Conservation (phyloP, 192 early-diverging fungal species). For the Lobosporangium transversale region DNA sequence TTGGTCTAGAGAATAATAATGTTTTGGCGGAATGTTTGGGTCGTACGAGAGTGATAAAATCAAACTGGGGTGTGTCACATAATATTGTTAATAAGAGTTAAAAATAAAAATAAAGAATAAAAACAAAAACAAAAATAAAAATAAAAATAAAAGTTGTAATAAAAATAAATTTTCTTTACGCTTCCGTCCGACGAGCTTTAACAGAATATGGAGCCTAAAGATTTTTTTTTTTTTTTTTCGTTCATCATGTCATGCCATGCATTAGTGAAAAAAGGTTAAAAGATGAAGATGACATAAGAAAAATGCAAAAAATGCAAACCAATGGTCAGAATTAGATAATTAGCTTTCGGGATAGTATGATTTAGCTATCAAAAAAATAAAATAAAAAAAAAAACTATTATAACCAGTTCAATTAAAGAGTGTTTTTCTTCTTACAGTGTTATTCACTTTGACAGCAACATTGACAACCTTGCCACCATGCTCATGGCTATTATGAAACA, state of each 20-base stretch:
- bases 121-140: background rate
- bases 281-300: background rate
- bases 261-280: no score
- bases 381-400: background rate
- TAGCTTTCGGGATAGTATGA: no score
- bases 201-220: conserved; percentile 1
- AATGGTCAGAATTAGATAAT: no score
- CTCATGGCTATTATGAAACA: conserved; percentile 30
- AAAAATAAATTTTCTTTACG: conserved; percentile 19
- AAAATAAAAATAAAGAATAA: conserved; percentile 2
- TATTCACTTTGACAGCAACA: conserved; percentile 40
- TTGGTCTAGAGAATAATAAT: conserved; percentile 30
- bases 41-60: conserved; percentile 31
- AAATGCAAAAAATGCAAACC: background rate
- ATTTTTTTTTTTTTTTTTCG: no score
- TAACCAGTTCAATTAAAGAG: background rate
- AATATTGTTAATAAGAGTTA: background rate
- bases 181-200: conserved; percentile 37
- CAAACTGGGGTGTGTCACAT: no score
- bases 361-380: background rate
- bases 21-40: conserved; percentile 12
- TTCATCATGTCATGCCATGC: no score
- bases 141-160: no score
- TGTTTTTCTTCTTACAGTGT: conserved; percentile 5
- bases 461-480: conserved; percentile 53